Percentiles rank a stretch among this genome's conserved stretches.
Evolutionary conservation across 179 eudicot species (phyloP).

Genomic region (Carnegiea gigantea): DNA sequence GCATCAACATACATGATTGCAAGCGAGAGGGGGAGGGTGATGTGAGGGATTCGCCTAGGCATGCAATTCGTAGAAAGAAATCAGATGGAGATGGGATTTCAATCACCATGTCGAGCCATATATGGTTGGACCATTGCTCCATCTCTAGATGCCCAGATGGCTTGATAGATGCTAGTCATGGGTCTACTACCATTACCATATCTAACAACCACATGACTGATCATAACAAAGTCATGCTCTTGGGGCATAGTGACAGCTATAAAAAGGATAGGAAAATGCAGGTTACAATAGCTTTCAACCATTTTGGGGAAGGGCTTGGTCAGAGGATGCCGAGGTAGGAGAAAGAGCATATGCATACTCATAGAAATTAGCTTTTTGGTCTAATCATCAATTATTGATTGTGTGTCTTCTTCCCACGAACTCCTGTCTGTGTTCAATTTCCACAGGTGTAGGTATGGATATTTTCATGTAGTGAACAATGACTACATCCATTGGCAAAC

Average conservation of each 20-base stretch:
- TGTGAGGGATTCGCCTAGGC: slow-evolving; percentile 31
- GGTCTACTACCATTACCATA: slow-evolving; percentile 49
- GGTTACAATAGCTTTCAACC: slow-evolving; percentile 50
- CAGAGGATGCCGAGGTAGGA: slow-evolving; percentile 65
- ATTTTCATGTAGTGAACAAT: slow-evolving; percentile 63
- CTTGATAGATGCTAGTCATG: slow-evolving; percentile 54
- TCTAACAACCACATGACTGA: slow-evolving; percentile 53
- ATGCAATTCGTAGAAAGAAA: slow-evolving; percentile 24
- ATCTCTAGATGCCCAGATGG: slow-evolving; percentile 50
- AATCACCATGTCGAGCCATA: slow-evolving; percentile 35
- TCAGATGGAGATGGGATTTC: slow-evolving; percentile 56
- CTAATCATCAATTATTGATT: not conserved
- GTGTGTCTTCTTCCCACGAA: not conserved
- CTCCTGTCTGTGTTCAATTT: not conserved
- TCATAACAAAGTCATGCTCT: slow-evolving; percentile 60
- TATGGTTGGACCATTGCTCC: slow-evolving; percentile 68
- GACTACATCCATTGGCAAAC: slow-evolving; percentile 49
- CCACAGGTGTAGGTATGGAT: slow-evolving; percentile 57
- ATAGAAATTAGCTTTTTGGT: not conserved
- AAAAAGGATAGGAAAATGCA: slow-evolving; percentile 38
- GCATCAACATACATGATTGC: slow-evolving; percentile 48
- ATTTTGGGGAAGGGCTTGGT: slow-evolving; percentile 42
- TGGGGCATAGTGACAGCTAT: slow-evolving; percentile 38
- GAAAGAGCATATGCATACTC: not conserved
- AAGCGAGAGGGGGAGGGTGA: slow-evolving; percentile 32